Conservation (phyloP, 139 green algal genomes). For the Coelastrella sp. region DNA sequence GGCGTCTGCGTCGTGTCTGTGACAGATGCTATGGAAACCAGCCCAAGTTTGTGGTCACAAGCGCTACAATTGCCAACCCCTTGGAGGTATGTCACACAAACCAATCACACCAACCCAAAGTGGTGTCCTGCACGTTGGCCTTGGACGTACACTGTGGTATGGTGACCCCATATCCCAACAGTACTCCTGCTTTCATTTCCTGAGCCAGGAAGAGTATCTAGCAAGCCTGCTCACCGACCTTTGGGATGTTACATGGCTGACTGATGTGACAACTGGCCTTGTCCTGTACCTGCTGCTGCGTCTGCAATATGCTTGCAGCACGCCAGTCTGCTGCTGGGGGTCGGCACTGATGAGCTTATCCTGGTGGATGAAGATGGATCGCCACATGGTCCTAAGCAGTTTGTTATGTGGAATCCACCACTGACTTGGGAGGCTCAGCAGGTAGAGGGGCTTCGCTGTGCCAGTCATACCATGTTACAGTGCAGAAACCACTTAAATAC, state of each 20-base stretch:
- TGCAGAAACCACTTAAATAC: too few relatives aligned
- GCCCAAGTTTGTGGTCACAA: constrained; percentile 77
- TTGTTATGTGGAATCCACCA: constrained; percentile 97
- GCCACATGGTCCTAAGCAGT: constrained; percentile 83
- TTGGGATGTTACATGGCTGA: too few relatives aligned
- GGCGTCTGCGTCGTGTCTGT: constrained; percentile 89
- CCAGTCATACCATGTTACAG: too few relatives aligned
- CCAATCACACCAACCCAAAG: too few relatives aligned
- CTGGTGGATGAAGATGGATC: constrained; percentile 86
- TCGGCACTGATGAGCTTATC: constrained; percentile 51
- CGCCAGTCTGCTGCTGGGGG: constrained; percentile 70
- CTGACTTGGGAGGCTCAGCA: constrained; percentile 55
- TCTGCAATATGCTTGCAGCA: constrained; percentile 54
- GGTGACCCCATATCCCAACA: too few relatives aligned
- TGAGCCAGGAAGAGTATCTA: too few relatives aligned
- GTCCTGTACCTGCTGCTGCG: background rate
- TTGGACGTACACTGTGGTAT: too few relatives aligned
- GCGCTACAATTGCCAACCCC: constrained; percentile 94
- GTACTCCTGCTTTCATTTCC: too few relatives aligned
- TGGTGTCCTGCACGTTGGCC: too few relatives aligned
- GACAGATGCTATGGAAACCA: constrained; percentile 61
- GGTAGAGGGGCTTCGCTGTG: background rate
- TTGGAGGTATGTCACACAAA: constrained; percentile 13
- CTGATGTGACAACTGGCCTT: background rate
- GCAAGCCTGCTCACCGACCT: too few relatives aligned